These are phyloP conservation scores for Adenanthera pavonina DNA, from an alignment of 306 rosid species.

Conservation along the genomic window DNA sequence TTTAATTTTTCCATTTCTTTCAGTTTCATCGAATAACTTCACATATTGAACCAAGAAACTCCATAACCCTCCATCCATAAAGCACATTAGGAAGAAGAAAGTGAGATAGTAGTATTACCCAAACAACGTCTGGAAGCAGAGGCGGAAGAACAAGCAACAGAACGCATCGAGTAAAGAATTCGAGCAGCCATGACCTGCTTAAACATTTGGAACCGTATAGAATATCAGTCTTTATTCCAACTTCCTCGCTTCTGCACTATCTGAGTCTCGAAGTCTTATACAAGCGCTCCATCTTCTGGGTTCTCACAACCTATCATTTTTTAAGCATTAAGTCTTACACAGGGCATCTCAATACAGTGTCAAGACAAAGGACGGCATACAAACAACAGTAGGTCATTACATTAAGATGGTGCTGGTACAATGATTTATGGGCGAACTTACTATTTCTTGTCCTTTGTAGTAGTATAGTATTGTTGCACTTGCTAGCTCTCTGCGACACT, in stretches of 20 bases:
- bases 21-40: neutral
- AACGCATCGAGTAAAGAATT: conserved; percentile 36
- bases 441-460: neutral
- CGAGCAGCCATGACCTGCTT: conserved; percentile 42
- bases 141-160: conserved; percentile 30
- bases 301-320: neutral
- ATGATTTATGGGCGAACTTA: neutral
- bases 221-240: neutral
- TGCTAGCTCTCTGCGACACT: neutral
- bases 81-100: neutral
- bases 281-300: neutral
- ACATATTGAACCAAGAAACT: neutral
- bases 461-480: neutral
- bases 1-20: neutral
- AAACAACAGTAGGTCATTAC: neutral
- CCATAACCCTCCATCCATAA: conserved; percentile 19
- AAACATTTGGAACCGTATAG: neutral
- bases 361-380: neutral
- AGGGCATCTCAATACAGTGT: conserved; percentile 12
- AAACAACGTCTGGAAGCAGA: conserved; percentile 39
- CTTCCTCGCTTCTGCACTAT: no score
- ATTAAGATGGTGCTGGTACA: neutral
- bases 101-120: conserved; percentile 35
- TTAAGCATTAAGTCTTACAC: neutral
- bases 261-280: no score